Conservation (phyloP, 306 rosid species). For the Cicer bijugum region DNA sequence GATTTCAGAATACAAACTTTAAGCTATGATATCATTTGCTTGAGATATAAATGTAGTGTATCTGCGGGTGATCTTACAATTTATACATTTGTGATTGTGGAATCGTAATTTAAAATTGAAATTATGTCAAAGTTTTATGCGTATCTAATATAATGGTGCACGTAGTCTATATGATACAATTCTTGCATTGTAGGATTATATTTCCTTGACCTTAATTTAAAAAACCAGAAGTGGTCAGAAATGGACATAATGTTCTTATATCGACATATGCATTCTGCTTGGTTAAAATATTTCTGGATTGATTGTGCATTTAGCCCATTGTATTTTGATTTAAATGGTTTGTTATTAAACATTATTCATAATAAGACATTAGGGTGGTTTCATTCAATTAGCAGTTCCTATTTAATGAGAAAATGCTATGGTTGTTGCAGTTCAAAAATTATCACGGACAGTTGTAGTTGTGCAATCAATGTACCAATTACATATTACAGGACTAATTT, state of each 20-base stretch:
- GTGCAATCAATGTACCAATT: conserved; percentile 38
- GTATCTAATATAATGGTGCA: conserved; percentile 12
- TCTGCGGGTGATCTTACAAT: neutral
- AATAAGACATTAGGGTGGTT: neutral
- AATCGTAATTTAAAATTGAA: conserved; percentile 6
- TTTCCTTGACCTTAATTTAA: conserved; percentile 14
- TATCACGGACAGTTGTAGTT: conserved; percentile 8
- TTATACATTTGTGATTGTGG: conserved; percentile 15
- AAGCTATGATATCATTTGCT: conserved; percentile 15
- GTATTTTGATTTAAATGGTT: neutral
- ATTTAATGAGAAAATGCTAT: neutral
- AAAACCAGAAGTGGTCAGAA: neutral
- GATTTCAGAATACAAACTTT: neutral
- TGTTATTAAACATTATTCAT: neutral
- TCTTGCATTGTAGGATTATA: conserved; percentile 13
- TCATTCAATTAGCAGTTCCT: neutral
- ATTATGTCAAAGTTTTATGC: neutral
- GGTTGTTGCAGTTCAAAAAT: neutral
- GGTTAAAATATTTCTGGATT: neutral
- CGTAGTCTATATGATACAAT: neutral
- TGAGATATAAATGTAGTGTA: conserved; percentile 20
- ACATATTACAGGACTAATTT: neutral
- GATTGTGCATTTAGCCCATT: neutral
- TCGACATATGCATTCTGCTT: conserved; percentile 8
- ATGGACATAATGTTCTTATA: neutral